Percentiles rank a stretch among this genome's conserved stretches.
Evolutionary conservation across 176 grass and related monocot genomes (phyloP).

Genomic region (Thalia dealbata): DNA sequence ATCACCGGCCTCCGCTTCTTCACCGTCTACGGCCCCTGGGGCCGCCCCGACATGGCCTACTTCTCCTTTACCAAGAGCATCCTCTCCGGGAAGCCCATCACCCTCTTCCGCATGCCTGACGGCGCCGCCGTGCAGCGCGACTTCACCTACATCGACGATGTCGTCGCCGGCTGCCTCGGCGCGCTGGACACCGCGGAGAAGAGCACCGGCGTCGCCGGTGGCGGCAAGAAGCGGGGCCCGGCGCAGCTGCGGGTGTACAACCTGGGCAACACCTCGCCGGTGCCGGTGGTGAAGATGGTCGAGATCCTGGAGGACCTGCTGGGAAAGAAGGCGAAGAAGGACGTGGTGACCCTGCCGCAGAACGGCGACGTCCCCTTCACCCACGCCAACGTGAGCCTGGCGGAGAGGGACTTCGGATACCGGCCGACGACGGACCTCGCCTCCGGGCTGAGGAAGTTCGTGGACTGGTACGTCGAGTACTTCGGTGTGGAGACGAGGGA

Average conservation of each 20-base stretch:
- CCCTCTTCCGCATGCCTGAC: slow-evolving; percentile 46
- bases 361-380: slow-evolving; percentile 90
- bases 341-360: slow-evolving; percentile 60
- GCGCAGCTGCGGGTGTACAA: slow-evolving; percentile 79
- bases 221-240: slow-evolving; percentile 43
- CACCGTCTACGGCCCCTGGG: slow-evolving; percentile 90
- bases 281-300: slow-evolving; percentile 75
- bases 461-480: slow-evolving; percentile 68
- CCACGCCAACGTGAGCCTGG: slow-evolving; percentile 84
- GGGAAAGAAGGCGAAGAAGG: slow-evolving; percentile 83
- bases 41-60: slow-evolving; percentile 95
- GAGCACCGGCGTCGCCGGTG: slow-evolving; percentile 47
- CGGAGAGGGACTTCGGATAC: slow-evolving; percentile 67
- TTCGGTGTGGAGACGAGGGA: slow-evolving; percentile 37
- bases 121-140: slow-evolving; percentile 53
- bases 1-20: slow-evolving; percentile 86
- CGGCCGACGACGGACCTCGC: slow-evolving; percentile 67
- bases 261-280: slow-evolving; percentile 73
- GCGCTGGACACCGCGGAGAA: slow-evolving; percentile 71
- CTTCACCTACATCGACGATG: slow-evolving; percentile 91
- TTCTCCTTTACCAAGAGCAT: slow-evolving; percentile 68
- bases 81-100: slow-evolving; percentile 56
- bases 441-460: slow-evolving; percentile 59
- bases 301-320: slow-evolving; percentile 61
- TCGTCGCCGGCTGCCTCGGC: slow-evolving; percentile 76